Evolutionary conservation across 495 filamentous ascomycete genomes (phyloP).

Genomic region (Aspergillus panamensis): DNA sequence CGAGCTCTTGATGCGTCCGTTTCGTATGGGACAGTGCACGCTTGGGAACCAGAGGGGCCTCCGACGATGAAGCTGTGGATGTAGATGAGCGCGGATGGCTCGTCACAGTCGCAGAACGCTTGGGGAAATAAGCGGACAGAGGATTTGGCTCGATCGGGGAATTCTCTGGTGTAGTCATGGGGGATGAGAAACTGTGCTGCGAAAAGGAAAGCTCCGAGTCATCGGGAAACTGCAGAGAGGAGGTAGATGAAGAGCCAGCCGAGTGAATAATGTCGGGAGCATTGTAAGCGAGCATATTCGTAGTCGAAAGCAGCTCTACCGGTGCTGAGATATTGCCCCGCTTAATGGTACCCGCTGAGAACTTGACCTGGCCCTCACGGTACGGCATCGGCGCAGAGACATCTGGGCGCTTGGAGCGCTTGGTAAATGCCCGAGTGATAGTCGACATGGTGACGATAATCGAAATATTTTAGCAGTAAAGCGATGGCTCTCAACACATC

Average conservation of each 20-base stretch:
- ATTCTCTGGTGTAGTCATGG: conserved; percentile 68
- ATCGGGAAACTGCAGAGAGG: conserved; percentile 52
- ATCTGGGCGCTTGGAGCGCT: conserved; percentile 50
- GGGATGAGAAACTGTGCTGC: conserved; percentile 52
- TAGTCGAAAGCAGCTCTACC: conserved; percentile 83
- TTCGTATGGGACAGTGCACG: conserved; percentile 83
- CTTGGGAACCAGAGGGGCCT: conserved; percentile 64
- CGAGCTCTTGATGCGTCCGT: conserved; percentile 62
- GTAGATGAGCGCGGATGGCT: conserved; percentile 43
- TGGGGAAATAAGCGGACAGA: conserved; percentile 75
- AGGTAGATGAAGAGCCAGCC: conserved; percentile 52
- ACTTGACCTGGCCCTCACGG: conserved; percentile 46
- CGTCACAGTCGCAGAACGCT: conserved; percentile 40
- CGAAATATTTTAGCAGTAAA: conserved; percentile 4
- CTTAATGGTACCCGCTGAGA: conserved; percentile 46
- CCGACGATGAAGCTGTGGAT: conserved; percentile 43
- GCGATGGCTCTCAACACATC: conserved; percentile 5
- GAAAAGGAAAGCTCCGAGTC: conserved; percentile 63
- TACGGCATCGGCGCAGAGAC: conserved; percentile 48
- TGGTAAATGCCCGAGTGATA: conserved; percentile 67
- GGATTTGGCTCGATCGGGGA: conserved; percentile 71
- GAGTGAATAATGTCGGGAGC: conserved; percentile 75
- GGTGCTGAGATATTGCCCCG: conserved; percentile 79
- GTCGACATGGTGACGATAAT: conserved; percentile 35
- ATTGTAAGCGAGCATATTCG: conserved; percentile 93